These are phyloP conservation scores for Coemansia sp. DNA, from an alignment of 192 early-diverging fungal species.

Conservation along the genomic window DNA sequence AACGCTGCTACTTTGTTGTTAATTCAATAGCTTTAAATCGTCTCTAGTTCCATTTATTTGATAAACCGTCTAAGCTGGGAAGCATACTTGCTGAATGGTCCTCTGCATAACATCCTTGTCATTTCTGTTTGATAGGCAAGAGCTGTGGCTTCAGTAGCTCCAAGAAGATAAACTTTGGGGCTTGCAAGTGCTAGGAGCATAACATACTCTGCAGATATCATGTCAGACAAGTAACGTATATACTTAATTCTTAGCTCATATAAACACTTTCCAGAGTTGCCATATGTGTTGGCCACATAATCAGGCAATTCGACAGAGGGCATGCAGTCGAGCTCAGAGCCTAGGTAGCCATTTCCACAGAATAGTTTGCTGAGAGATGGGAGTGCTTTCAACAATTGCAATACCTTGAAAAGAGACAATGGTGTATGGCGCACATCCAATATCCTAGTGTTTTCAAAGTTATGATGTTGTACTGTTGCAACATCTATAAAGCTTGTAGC, in stretches of 20 bases:
- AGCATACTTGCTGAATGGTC: not conserved
- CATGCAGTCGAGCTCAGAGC: not conserved
- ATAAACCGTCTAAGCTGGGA: not conserved
- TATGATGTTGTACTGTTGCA: not conserved
- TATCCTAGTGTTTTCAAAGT: not conserved
- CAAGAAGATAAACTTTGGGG: not conserved
- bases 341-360: not conserved
- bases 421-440: not conserved
- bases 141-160: not conserved
- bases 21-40: no score
- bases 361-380: not conserved
- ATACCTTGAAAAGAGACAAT: not conserved
- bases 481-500: not conserved
- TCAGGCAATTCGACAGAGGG: not conserved
- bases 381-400: not conserved
- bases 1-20: no score
- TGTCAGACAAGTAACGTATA: not conserved
- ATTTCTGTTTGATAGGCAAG: not conserved
- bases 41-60: not conserved
- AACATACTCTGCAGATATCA: not conserved
- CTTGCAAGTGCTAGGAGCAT: not conserved
- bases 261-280: not conserved
- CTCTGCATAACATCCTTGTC: not conserved
- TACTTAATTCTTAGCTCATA: not conserved
- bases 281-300: not conserved